phyloP scores from a whole-genome alignment of 1,139 yeast genomes.

The Taiozyma sp. region DNA sequence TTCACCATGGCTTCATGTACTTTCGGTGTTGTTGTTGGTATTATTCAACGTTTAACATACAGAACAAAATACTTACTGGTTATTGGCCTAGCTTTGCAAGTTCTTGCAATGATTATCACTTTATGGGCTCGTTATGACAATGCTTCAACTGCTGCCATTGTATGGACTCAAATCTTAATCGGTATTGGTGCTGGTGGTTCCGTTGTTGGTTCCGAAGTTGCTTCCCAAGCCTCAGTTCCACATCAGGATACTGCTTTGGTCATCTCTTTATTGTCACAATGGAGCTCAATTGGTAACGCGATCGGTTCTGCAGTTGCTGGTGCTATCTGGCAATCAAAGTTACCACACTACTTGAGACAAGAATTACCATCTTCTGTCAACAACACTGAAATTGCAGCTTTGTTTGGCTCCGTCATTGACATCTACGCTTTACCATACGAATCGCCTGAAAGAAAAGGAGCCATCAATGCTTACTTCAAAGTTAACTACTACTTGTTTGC shows the following conservation, averaged over 20 bases:
- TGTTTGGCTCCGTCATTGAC: slow-evolving; percentile 1
- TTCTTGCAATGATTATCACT: slow-evolving; percentile 26
- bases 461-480: slow-evolving; percentile 5
- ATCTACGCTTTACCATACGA: slow-evolving; percentile 3
- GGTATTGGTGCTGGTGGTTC: slow-evolving; percentile 31
- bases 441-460: slow-evolving; percentile 8
- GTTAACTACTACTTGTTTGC: slow-evolving; percentile 5
- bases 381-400: slow-evolving; percentile 1
- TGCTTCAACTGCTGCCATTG: slow-evolving; percentile 20
- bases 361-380: slow-evolving; percentile 4
- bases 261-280: slow-evolving; percentile 37
- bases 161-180: slow-evolving; percentile 16
- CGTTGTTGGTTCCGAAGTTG: slow-evolving; percentile 28
- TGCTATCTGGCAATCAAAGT: slow-evolving; percentile 27
- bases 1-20: slow-evolving; percentile 29
- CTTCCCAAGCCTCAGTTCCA: slow-evolving; percentile 33
- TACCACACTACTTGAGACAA: slow-evolving; percentile 5
- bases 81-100: slow-evolving; percentile 25
- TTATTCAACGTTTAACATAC: slow-evolving; percentile 25
- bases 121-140: slow-evolving; percentile 23
- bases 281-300: slow-evolving; percentile 39
- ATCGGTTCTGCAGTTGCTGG: slow-evolving; percentile 41
- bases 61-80: slow-evolving; percentile 29
- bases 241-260: slow-evolving; percentile 43
- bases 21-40: slow-evolving; percentile 31